phyloP scores from a whole-genome alignment of 257 asterid species.

The Solanum peruvianum region DNA sequence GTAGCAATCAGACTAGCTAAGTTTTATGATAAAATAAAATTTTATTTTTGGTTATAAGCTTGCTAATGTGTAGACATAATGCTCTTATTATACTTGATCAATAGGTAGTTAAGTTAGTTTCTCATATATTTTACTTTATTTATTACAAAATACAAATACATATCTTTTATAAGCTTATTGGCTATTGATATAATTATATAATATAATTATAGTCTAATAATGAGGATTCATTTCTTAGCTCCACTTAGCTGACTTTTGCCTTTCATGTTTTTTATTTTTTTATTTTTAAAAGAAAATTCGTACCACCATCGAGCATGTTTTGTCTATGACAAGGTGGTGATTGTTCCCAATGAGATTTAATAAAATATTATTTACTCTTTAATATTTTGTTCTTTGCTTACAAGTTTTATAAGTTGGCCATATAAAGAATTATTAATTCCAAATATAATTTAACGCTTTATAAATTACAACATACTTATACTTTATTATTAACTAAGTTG shows the following conservation, averaged over 20 bases:
- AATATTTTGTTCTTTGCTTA: background rate
- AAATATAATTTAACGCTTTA: background rate
- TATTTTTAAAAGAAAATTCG: background rate
- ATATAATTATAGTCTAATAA: background rate
- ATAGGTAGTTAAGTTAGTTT: background rate
- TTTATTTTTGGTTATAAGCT: background rate
- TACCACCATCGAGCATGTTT: background rate
- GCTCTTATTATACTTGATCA: background rate
- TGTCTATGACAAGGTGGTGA: background rate
- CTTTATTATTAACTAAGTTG: background rate
- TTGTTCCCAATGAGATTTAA: background rate
- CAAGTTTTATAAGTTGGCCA: background rate
- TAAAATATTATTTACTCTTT: background rate
- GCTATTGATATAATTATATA: no score
- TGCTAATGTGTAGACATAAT: background rate
- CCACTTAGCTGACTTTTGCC: background rate
- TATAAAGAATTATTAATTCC: background rate
- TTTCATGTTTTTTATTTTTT: background rate
- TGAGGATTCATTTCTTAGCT: background rate
- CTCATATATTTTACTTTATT: background rate
- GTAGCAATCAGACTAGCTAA: background rate
- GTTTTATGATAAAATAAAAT: background rate
- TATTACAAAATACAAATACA: background rate
- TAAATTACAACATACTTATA: background rate
- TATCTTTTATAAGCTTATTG: background rate